phyloP scores from a whole-genome alignment of 2,329 filamentous ascomycete species.

The Fonsecaea pedrosoi region DNA sequence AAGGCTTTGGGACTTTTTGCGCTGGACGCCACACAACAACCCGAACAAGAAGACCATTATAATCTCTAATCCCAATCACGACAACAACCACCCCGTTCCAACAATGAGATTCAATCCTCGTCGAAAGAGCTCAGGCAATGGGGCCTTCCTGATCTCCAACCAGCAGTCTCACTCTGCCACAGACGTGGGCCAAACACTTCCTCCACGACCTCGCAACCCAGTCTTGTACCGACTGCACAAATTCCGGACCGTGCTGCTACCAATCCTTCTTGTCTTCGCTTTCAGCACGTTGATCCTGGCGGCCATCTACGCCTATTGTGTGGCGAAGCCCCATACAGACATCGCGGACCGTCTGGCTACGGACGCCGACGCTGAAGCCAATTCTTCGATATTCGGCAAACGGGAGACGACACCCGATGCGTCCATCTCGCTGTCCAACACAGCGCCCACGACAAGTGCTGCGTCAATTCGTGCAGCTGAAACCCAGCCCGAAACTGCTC shows the following conservation, averaged over 20 bases:
- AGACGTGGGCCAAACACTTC: constrained; percentile 6
- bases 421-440: not conserved
- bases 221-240: constrained; percentile 27
- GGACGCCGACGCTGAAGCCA: constrained; percentile 27
- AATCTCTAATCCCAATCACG: constrained; percentile 16
- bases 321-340: constrained; percentile 38
- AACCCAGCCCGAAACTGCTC: constrained; percentile 22
- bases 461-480: not conserved
- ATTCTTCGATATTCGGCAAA: constrained; percentile 31
- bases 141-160: constrained; percentile 30
- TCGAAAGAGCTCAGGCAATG: constrained; percentile 22
- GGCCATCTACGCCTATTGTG: constrained; percentile 39
- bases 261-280: constrained; percentile 32
- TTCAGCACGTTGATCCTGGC: constrained; percentile 38
- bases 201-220: constrained; percentile 19
- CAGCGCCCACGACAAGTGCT: not conserved
- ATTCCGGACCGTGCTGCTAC: constrained; percentile 33
- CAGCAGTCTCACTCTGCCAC: constrained; percentile 14
- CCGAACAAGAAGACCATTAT: not conserved
- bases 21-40: constrained; percentile 25
- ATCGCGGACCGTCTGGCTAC: constrained; percentile 30
- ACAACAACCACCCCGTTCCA: constrained; percentile 1
- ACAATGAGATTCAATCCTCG: constrained; percentile 31
- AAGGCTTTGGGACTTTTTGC: constrained; percentile 5
- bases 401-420: constrained; percentile 8